Percentiles rank a stretch among this genome's conserved stretches.
Conservation (phyloP, 441 rosid species). For the Aleurites moluccanus region DNA sequence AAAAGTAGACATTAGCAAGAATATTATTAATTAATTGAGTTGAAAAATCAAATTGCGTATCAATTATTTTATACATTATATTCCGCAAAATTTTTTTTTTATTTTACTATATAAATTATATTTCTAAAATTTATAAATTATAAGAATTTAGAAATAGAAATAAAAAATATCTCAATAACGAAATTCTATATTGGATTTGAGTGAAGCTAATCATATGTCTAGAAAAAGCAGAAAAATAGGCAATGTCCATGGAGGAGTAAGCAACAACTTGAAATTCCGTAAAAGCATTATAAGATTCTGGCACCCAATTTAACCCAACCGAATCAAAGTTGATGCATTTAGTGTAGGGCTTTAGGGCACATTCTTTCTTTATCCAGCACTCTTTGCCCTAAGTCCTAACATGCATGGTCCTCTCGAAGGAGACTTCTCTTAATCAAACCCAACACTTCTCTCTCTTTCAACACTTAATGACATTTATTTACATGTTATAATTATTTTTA, state of each 20-base stretch:
- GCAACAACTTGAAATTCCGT: conserved; percentile 18
- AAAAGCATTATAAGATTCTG: conserved; percentile 30
- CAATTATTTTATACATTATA: too few species aligned
- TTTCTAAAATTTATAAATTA: too few species aligned
- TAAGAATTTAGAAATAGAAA: too few species aligned
- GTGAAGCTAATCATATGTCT: background rate
- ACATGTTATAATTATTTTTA: background rate
- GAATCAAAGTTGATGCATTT: conserved; percentile 23
- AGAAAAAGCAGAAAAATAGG: background rate
- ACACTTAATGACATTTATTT: background rate
- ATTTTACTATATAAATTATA: too few species aligned
- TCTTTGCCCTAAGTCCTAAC: conserved; percentile 2
- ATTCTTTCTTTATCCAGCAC: conserved; percentile 23
- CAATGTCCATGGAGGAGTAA: conserved; percentile 21
- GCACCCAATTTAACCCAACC: conserved; percentile 24
- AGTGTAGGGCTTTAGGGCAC: conserved; percentile 34
- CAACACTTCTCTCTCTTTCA: too few species aligned
- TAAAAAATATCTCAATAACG: too few species aligned
- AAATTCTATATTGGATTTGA: too few species aligned
- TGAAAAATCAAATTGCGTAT: too few species aligned
- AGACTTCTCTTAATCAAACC: conserved; percentile 25
- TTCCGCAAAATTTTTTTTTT: too few species aligned
- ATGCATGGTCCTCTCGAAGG: conserved; percentile 28
- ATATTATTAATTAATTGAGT: too few species aligned
- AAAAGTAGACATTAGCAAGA: too few species aligned